phyloP scores from a whole-genome alignment of 1,139 yeast species.

The Candida anutae region DNA sequence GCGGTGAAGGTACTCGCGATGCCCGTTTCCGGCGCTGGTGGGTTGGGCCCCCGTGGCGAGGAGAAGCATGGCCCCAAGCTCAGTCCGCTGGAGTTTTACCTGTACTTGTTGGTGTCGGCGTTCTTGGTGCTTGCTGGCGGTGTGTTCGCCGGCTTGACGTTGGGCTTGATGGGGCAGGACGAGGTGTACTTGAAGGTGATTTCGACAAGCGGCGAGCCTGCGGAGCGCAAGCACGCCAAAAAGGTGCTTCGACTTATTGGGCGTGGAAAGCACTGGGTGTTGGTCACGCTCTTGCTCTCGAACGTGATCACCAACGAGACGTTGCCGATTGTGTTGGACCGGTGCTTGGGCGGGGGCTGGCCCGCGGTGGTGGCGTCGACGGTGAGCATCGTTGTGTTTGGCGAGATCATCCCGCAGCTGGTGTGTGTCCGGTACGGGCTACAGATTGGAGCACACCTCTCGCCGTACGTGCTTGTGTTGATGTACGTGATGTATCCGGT shows the following conservation, averaged over 20 bases:
- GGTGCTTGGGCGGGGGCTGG: slow-evolving; percentile 95
- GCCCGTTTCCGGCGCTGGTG: not conserved
- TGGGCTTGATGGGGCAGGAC: slow-evolving; percentile 97
- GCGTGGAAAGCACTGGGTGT: slow-evolving; percentile 95
- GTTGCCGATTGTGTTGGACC: slow-evolving; percentile 85
- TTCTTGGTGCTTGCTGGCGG: slow-evolving; percentile 83
- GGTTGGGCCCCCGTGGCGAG: too few species aligned
- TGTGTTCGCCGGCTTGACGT: slow-evolving; percentile 89
- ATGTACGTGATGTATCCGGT: slow-evolving; percentile 91
- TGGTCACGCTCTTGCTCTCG: slow-evolving; percentile 76
- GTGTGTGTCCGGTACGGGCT: slow-evolving; percentile 89
- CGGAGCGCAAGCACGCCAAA: slow-evolving; percentile 64
- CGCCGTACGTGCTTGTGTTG: slow-evolving; percentile 77
- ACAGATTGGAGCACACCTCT: slow-evolving; percentile 82
- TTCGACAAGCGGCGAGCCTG: slow-evolving; percentile 46
- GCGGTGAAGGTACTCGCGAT: not conserved
- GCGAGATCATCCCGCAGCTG: slow-evolving; percentile 94
- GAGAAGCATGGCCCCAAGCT: slow-evolving; percentile 11
- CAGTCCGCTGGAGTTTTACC: slow-evolving; percentile 41
- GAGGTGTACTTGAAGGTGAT: slow-evolving; percentile 80
- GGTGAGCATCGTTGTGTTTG: slow-evolving; percentile 86
- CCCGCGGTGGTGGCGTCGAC: slow-evolving; percentile 93
- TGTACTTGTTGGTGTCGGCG: slow-evolving; percentile 52
- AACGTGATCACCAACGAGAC: slow-evolving; percentile 96
- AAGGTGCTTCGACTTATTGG: slow-evolving; percentile 68